Evolutionary conservation across 2,329 filamentous ascomycete genomes (phyloP), one percentile per base, ranked within the genome.

Genomic region (Cladobotryum mycophilum): DNA sequence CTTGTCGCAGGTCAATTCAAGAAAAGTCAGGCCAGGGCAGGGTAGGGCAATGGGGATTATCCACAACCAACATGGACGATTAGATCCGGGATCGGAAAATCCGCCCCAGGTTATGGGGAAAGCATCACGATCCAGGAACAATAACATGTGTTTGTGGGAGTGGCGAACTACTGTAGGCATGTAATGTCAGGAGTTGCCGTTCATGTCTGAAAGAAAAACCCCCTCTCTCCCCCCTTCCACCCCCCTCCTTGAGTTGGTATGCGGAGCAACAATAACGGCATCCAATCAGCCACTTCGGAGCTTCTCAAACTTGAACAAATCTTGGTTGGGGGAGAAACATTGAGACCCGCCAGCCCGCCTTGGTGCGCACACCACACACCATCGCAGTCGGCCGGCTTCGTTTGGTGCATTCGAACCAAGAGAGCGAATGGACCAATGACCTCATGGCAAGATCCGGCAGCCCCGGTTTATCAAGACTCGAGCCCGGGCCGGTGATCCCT

Each of bases 391-490:
- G 12, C 37, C 22, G 33, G 15, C 15, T 18, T 33, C 34, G 22
- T 41, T 41, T 35, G 13, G 35, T 45, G 45, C 25, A 45, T 41
- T 44, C 34, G 15, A 14, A 34, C 43, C 25, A 12, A 30, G 25
- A 20, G 14, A n/a, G 8, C 17, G 8, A 30, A 11, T 30, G 20
- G 33, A 36, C 47, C 51, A 53, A 49, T 49, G 20, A 33, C 36
- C 30, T 37, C 35, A 37, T 42, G 20, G 7, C 7, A 42, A 46
- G 12, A 4, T 25, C 36, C 51, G 37, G 33, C 25, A 34, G 51
- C 41, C 47, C 51, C 47, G 40, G 22, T 48, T 48, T 30, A 30
- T 52, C 34, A 8, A 34, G 4, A 9, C 41, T 42, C 17, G 5
- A 42, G 20, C 25, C 20, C 15, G 41, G 20, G 20, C 15, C 41